A percentile compares a stretch with the other conserved stretches of the same genome.
Conservation (phyloP, 2,329 filamentous ascomycete genomes). For the Nemania sp. region DNA sequence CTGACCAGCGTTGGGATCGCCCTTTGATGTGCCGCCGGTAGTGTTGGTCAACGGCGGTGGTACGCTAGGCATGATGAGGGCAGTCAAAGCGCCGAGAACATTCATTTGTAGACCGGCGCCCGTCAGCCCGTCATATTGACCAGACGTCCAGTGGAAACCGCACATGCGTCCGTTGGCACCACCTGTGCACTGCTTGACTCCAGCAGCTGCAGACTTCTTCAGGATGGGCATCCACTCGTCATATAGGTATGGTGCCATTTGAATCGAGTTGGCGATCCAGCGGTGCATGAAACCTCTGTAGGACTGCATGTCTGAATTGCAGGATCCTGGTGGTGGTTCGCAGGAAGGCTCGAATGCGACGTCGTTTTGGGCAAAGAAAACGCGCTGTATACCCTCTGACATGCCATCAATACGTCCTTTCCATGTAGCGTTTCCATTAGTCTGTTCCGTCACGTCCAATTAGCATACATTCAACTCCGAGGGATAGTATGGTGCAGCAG, state of each 20-base stretch:
- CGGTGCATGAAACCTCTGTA: conserved; percentile 73
- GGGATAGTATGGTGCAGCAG: neutral
- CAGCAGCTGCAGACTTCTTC: conserved; percentile 59
- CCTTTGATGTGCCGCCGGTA: conserved; percentile 55
- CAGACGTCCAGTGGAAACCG: conserved; percentile 62
- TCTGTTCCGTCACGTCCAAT: conserved; percentile 43
- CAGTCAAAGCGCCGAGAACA: conserved; percentile 55
- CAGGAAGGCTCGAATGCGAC: conserved; percentile 70
- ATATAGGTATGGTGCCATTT: conserved; percentile 63
- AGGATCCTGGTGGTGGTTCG: conserved; percentile 56
- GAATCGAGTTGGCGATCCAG: conserved; percentile 64
- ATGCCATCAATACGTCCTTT: conserved; percentile 58
- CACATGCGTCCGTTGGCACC: conserved; percentile 62
- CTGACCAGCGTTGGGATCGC: conserved; percentile 50
- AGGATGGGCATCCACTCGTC: conserved; percentile 61
- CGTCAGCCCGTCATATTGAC: conserved; percentile 46
- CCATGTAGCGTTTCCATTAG: conserved; percentile 59
- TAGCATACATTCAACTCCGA: conserved; percentile 3
- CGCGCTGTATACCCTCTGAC: conserved; percentile 50
- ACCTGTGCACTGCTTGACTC: conserved; percentile 64
- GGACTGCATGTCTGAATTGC: conserved; percentile 71
- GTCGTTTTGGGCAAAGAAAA: conserved; percentile 56
- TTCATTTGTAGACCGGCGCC: conserved; percentile 62
- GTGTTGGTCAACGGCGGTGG: conserved; percentile 51
- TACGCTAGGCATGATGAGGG: conserved; percentile 41